These are phyloP conservation scores for Colletotrichum paranaense DNA, from an alignment of 2,329 filamentous ascomycete species.

Conservation along the genomic window DNA sequence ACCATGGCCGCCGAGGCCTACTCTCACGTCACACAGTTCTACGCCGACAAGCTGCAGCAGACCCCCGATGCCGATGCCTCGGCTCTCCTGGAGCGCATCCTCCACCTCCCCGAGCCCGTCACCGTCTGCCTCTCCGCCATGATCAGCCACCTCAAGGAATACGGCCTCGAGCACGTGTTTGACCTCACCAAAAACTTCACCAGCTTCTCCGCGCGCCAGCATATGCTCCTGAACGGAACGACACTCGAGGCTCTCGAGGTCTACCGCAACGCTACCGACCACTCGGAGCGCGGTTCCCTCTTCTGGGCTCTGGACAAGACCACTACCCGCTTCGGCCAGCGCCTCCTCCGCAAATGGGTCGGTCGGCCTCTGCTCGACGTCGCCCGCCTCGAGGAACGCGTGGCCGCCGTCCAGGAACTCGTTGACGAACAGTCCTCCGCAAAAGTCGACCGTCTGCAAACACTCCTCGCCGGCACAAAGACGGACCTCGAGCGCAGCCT, in stretches of 20 bases:
- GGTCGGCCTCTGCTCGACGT: constrained; percentile 88
- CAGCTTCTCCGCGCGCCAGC: constrained; percentile 90
- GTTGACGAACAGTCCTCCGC: constrained; percentile 73
- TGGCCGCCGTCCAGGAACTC: constrained; percentile 88
- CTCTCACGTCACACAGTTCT: constrained; percentile 92
- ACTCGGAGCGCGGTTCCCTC: constrained; percentile 85
- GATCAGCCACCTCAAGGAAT: constrained; percentile 93
- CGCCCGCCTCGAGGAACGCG: constrained; percentile 78
- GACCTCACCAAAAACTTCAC: constrained; percentile 97
- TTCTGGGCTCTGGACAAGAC: constrained; percentile 98
- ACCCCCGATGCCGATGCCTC: constrained; percentile 53
- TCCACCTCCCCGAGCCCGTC: constrained; percentile 85
- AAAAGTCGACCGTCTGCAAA: constrained; percentile 79
- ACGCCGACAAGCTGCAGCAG: constrained; percentile 83
- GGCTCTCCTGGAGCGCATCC: constrained; percentile 83
- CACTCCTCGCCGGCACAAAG: constrained; percentile 76
- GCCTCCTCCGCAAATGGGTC: constrained; percentile 93
- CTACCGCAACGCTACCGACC: constrained; percentile 93
- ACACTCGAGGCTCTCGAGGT: constrained; percentile 94
- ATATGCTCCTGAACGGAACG: constrained; percentile 97
- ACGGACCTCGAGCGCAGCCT: constrained; percentile 92
- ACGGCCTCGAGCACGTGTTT: constrained; percentile 94
- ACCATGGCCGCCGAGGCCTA: constrained; percentile 87
- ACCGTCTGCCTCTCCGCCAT: constrained; percentile 95
- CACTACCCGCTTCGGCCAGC: constrained; percentile 86